Conservation (phyloP, 1,139 yeast species). For the Blastobotrys malaysiensis region DNA sequence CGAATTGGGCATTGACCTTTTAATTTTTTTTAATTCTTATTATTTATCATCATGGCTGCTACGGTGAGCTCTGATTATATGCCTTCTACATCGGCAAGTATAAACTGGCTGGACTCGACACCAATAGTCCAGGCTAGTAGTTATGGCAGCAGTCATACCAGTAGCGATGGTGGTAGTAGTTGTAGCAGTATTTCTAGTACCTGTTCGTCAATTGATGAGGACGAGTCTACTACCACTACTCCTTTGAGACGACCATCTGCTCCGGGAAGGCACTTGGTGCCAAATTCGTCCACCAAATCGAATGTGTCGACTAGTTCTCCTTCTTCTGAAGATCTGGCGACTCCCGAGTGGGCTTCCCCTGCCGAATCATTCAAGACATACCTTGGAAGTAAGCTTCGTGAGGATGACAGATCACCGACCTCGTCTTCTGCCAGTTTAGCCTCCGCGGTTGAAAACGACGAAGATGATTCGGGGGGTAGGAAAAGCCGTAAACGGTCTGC, state of each 20-base stretch:
- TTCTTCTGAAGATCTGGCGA: slow-evolving; percentile 14
- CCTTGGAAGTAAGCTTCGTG: slow-evolving; percentile 6
- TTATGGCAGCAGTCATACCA: background rate
- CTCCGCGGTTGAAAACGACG: background rate
- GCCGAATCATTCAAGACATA: slow-evolving; percentile 21
- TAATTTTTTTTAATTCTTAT: background rate
- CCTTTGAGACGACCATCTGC: background rate
- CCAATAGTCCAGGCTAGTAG: background rate
- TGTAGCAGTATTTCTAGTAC: no score
- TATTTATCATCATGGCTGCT: background rate
- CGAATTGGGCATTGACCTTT: background rate
- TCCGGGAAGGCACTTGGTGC: background rate
- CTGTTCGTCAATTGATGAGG: no score
- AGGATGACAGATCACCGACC: background rate
- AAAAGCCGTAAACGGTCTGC: slow-evolving; percentile 1
- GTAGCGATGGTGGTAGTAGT: no score
- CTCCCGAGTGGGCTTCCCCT: slow-evolving; percentile 27
- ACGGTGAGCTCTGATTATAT: background rate
- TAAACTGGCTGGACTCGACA: background rate
- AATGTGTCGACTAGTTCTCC: background rate
- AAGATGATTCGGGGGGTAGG: background rate
- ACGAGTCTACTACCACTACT: background rate
- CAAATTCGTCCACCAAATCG: background rate
- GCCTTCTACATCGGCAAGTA: background rate
- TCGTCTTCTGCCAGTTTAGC: background rate